phyloP scores from a whole-genome alignment of 495 filamentous ascomycete genomes.

The Penicillium alfredii region DNA sequence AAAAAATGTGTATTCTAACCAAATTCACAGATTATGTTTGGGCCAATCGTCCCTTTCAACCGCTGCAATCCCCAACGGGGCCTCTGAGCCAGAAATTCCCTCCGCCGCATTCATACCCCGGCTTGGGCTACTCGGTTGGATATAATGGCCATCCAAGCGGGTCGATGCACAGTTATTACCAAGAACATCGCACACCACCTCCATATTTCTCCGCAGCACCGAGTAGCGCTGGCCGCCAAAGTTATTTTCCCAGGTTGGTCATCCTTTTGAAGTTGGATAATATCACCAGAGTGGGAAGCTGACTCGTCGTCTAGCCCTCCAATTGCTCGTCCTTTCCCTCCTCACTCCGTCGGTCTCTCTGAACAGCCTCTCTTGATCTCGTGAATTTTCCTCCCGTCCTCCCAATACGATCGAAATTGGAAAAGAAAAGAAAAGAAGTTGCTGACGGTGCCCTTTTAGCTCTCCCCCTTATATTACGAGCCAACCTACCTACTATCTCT shows the following conservation, averaged over 20 bases:
- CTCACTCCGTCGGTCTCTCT: conserved; percentile 8
- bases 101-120: conserved; percentile 15
- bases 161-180: conserved; percentile 9
- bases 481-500: conserved; percentile 18
- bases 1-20: too few species aligned
- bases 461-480: conserved; percentile 22
- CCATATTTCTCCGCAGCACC: conserved; percentile 15
- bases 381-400: conserved; percentile 11
- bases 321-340: conserved; percentile 12
- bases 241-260: conserved; percentile 15
- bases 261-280: not conserved
- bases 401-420: too few species aligned
- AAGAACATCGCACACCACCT: conserved; percentile 7
- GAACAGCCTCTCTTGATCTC: conserved; percentile 18
- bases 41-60: conserved; percentile 20
- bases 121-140: conserved; percentile 11
- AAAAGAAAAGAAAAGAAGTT: too few species aligned
- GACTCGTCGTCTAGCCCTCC: conserved; percentile 11
- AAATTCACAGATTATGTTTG: conserved; percentile 24
- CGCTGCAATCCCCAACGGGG: conserved; percentile 9
- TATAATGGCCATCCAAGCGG: conserved; percentile 12
- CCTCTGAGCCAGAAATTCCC: conserved; percentile 16
- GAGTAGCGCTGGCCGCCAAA: conserved; percentile 11
- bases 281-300: not conserved
- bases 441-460: not conserved